A percentile compares a stretch with the other conserved stretches of the same genome.
Evolutionary conservation across 1,284 basidiomycete genomes (phyloP).

Genomic region (Neonothopanus nambi): DNA sequence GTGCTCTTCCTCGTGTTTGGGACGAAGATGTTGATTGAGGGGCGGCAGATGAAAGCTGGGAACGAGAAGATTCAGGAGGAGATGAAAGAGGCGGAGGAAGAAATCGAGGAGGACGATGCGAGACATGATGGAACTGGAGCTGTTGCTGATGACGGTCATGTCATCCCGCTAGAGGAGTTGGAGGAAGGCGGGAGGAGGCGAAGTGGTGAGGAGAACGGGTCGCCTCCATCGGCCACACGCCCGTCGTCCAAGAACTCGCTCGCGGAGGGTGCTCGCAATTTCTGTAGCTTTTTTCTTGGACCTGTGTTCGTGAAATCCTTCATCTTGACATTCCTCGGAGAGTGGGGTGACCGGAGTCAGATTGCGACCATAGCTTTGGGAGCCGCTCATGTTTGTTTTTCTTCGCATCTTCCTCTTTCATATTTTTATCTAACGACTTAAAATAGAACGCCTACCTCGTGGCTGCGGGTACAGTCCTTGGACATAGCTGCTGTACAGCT

Average conservation of each 20-base stretch:
- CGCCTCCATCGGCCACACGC: conserved; percentile 8
- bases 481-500: conserved; percentile 87
- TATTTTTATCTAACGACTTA: conserved; percentile 14
- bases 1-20: conserved; percentile 88
- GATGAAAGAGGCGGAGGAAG: conserved; percentile 90
- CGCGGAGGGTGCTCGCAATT: conserved; percentile 77
- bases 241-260: conserved; percentile 25
- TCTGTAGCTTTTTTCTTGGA: conserved; percentile 81
- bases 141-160: conserved; percentile 31
- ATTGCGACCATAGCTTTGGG: conserved; percentile 97
- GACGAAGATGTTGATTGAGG: conserved; percentile 82
- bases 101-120: conserved; percentile 75
- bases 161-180: conserved; percentile 61
- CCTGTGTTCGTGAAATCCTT: conserved; percentile 97
- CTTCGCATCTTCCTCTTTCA: conserved; percentile 11
- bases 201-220: conserved; percentile 10
- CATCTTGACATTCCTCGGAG: conserved; percentile 92
- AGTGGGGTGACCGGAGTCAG: conserved; percentile 98
- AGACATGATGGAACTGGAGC: conserved; percentile 43
- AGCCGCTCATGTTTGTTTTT: conserved; percentile 80
- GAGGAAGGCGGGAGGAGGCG: conserved; percentile 48
- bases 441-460: conserved; percentile 73
- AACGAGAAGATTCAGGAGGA: conserved; percentile 87
- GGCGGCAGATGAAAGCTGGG: conserved; percentile 71
- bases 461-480: conserved; percentile 86